phyloP scores from a whole-genome alignment of 805 yeast species.

The Yarrowia sp. region DNA sequence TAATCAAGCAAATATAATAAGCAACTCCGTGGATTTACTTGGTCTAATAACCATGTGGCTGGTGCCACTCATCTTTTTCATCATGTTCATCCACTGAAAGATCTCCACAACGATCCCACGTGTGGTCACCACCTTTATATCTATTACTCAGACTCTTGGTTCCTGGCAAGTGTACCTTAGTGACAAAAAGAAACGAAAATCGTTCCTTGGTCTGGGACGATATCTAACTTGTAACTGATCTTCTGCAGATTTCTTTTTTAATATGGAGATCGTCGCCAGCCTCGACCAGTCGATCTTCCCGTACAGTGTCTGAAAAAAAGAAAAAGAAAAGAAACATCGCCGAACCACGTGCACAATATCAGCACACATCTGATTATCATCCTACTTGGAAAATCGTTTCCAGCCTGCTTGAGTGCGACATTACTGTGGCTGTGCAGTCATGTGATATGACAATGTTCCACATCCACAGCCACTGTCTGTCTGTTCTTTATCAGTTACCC shows the following conservation, averaged over 20 bases:
- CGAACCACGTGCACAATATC: neutral
- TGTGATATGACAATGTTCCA: too few species aligned
- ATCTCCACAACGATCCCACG: neutral
- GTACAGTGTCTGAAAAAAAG: neutral
- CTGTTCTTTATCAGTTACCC: too few species aligned
- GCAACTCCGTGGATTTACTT: neutral
- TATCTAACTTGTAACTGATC: neutral
- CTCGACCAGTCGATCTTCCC: neutral
- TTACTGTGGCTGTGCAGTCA: too few species aligned
- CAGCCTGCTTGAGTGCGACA: too few species aligned
- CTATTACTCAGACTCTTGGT: neutral
- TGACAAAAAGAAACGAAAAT: neutral
- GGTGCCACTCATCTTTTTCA: neutral
- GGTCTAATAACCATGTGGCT: neutral
- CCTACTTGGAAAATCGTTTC: too few species aligned
- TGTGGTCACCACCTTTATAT: neutral
- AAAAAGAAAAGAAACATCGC: neutral
- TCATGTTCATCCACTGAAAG: neutral
- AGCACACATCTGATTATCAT: neutral
- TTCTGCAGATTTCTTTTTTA: neutral
- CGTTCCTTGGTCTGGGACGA: neutral
- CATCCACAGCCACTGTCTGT: too few species aligned
- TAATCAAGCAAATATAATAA: too few species aligned
- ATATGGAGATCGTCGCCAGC: conserved; percentile 5
- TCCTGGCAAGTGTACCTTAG: neutral